Percentiles rank a stretch among this genome's conserved stretches.
phyloP scores from a whole-genome alignment of 2,329 filamentous ascomycete species.

The Aureobasidium sp. region DNA sequence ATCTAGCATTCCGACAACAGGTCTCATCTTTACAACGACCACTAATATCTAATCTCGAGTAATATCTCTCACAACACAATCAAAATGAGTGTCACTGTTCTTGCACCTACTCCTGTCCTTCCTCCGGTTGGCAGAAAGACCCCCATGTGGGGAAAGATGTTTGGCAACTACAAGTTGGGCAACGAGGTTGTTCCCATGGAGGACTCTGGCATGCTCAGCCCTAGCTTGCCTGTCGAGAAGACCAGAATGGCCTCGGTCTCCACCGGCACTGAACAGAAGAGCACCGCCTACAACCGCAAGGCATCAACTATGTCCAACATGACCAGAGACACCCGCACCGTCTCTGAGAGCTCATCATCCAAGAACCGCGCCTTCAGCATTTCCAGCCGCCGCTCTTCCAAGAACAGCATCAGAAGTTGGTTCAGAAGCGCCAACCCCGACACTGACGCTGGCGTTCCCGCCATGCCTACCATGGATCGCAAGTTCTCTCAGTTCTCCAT shows the following conservation, averaged over 20 bases:
- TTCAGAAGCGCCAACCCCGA: background rate
- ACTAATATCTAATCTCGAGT: background rate
- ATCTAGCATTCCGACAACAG: constrained; percentile 2
- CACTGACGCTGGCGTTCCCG: background rate
- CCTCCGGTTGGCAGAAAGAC: background rate
- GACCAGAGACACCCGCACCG: background rate
- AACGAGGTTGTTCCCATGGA: background rate
- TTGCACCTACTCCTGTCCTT: constrained; percentile 8
- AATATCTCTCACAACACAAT: constrained; percentile 1
- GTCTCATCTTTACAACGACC: background rate
- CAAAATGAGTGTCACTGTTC: constrained; percentile 6
- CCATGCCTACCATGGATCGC: background rate
- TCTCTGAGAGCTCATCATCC: background rate
- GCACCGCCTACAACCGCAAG: background rate
- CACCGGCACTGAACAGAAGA: background rate
- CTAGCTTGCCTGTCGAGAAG: background rate
- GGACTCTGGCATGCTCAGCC: background rate
- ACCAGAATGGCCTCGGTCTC: background rate
- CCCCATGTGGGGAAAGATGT: constrained; percentile 9
- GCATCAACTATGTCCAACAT: background rate
- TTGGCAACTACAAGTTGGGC: constrained; percentile 7
- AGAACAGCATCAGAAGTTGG: background rate
- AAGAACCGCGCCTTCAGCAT: background rate
- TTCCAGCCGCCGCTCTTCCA: background rate
- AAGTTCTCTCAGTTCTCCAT: background rate